A percentile compares a stretch with the other conserved stretches of the same genome.
Conservation (phyloP, 345 rosid genomes). For the Cochlearia excelsa region DNA sequence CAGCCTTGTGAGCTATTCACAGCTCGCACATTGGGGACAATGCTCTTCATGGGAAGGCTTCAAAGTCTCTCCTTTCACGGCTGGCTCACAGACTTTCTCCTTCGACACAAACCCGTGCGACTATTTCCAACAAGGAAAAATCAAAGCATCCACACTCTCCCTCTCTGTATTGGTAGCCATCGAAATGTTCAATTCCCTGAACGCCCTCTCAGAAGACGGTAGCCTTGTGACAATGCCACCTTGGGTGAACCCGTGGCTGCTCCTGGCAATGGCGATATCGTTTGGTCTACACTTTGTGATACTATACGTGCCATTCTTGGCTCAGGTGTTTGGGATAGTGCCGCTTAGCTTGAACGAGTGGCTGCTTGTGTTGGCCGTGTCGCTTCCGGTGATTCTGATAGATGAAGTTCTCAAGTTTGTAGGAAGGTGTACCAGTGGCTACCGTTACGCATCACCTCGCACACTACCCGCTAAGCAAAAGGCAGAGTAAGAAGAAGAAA, state of each 20-base stretch:
- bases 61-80: conserved; percentile 66
- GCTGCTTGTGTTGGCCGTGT: conserved; percentile 68
- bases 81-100: conserved; percentile 56
- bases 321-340: conserved; percentile 70
- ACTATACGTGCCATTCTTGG: conserved; percentile 72
- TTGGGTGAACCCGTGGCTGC: conserved; percentile 71
- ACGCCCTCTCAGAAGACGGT: conserved; percentile 87
- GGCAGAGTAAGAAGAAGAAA: conserved; percentile 21
- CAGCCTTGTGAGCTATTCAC: conserved; percentile 72
- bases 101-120: conserved; percentile 74
- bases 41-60: conserved; percentile 76
- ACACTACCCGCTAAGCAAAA: conserved; percentile 43
- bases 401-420: conserved; percentile 74
- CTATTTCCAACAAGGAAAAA: conserved; percentile 74
- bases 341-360: conserved; percentile 85
- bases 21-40: conserved; percentile 81
- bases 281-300: conserved; percentile 85
- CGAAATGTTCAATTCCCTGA: conserved; percentile 96
- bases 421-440: conserved; percentile 55
- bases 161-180: conserved; percentile 89
- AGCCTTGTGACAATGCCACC: conserved; percentile 91
- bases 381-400: conserved; percentile 75
- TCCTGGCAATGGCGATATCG: conserved; percentile 81
- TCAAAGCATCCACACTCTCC: conserved; percentile 87
- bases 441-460: conserved; percentile 32